Evolutionary conservation across 2,329 filamentous ascomycete genomes (phyloP), one percentile per base, ranked within the genome.

Genomic region (Botrytis squamosa): DNA sequence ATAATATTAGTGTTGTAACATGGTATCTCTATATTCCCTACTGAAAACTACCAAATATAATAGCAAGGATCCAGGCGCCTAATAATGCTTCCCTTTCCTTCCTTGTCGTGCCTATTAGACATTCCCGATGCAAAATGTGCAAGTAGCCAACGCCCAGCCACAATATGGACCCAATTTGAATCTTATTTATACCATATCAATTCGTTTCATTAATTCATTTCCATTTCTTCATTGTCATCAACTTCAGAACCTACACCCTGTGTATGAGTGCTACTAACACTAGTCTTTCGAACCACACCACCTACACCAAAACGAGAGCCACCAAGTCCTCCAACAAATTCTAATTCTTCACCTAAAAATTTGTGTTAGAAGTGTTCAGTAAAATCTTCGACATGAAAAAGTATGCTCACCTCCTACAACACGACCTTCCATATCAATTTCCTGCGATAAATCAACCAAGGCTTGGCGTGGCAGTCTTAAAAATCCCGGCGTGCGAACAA

Each of bases 401-500:
- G 20, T 29, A 87, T 98, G 94, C 76, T 97, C 93, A 62, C 95
- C 95, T 71, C 92, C 92, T 9, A 98, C 88, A 10, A 99, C 92
- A 40, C 95, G 88, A n/a, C 95, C 94, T 80, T 98, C 96, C 79
- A 91, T 92, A 82, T 98, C 94, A 62, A 97, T 93, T 81, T 97
- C 95, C 82, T 97, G 94, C 72, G 93, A 97, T 16, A 99, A 88
- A 80, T 98, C 95, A 73, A 98, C 92, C 73, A 99, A 86, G 36
- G 93, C 93, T 70, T 88, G 85, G 72, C 93, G 91, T 73, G 92
- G 93, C 52, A 99, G 86, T 68, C 89, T 91, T 74, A 94, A 87
- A 85, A 98, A 99, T 0, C 93, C 95, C 49, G 91, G 88, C 0
- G 95, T 98, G 29, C 96, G 91, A 36, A 98, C 96, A 42, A 99